Evolutionary conservation across 75 land plant genomes (phyloP).

Genomic region (Chamaecyparis obtusa): DNA sequence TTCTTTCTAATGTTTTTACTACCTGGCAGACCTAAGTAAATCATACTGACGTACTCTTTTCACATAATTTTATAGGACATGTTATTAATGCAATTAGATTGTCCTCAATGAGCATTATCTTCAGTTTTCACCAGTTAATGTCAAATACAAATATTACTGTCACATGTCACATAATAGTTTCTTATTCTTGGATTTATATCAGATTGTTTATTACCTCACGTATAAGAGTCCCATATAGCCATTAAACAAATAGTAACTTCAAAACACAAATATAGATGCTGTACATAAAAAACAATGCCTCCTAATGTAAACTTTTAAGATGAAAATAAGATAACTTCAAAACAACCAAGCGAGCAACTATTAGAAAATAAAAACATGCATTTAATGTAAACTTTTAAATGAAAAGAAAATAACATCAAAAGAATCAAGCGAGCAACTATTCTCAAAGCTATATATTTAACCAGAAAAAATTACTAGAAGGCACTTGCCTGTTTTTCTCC

Average conservation of each 20-base stretch:
- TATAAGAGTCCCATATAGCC: not conserved
- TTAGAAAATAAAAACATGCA: too few species aligned
- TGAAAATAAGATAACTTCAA: not conserved
- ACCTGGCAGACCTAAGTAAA: not conserved
- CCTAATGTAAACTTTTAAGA: not conserved
- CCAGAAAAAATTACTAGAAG: not conserved
- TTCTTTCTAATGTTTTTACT: not conserved
- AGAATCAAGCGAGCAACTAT: constrained; percentile 1
- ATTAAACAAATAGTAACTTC: not conserved
- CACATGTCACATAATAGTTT: not conserved
- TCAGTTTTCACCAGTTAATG: not conserved
- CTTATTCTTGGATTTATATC: not conserved
- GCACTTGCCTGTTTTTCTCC: constrained; percentile 57
- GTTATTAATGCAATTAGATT: not conserved
- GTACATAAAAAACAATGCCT: not conserved
- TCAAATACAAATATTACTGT: not conserved
- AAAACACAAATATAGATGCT: not conserved
- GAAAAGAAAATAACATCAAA: not conserved
- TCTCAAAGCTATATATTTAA: not conserved
- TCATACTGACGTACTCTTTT: not conserved
- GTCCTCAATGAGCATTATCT: not conserved
- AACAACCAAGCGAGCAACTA: not conserved
- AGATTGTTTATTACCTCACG: not conserved
- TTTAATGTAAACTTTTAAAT: not conserved
- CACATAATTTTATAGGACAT: not conserved